Evolutionary conservation across 352 stramenopile species (phyloP).

Genomic region (Phytophthora hybrid): DNA sequence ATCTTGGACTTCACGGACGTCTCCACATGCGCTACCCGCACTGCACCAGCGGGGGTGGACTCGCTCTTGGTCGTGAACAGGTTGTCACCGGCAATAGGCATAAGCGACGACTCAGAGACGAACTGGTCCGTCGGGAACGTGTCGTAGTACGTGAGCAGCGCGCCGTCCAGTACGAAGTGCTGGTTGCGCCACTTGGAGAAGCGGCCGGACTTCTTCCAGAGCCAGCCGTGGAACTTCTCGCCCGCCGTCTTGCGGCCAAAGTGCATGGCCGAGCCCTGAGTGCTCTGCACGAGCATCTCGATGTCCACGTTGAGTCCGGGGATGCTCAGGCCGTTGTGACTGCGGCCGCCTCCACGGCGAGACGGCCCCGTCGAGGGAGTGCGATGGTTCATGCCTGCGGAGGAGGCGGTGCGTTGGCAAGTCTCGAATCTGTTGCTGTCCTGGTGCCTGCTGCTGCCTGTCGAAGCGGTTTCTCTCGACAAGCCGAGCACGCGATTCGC

Average conservation of each 20-base stretch:
- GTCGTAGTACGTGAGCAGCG: slow-evolving; percentile 84
- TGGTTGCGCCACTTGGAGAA: slow-evolving; percentile 89
- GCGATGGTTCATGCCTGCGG: slow-evolving; percentile 45
- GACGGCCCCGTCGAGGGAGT: slow-evolving; percentile 29
- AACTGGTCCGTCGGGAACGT: slow-evolving; percentile 86
- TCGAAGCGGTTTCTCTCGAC: slow-evolving; percentile 28
- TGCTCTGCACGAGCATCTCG: slow-evolving; percentile 86
- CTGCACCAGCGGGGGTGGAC: slow-evolving; percentile 67
- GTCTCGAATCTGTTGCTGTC: slow-evolving; percentile 15
- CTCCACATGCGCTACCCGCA: slow-evolving; percentile 84
- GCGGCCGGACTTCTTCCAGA: slow-evolving; percentile 84
- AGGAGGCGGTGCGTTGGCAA: slow-evolving; percentile 22
- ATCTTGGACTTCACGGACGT: slow-evolving; percentile 79
- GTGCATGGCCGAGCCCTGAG: slow-evolving; percentile 76
- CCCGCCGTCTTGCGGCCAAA: slow-evolving; percentile 65
- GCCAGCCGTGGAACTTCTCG: slow-evolving; percentile 86
- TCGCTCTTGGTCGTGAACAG: slow-evolving; percentile 81
- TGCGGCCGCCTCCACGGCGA: slow-evolving; percentile 19
- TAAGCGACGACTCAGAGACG: slow-evolving; percentile 63
- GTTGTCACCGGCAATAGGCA: slow-evolving; percentile 66
- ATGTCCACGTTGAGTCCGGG: slow-evolving; percentile 78
- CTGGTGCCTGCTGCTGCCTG: slow-evolving; percentile 12
- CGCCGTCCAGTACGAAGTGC: slow-evolving; percentile 85
- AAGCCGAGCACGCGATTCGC: slow-evolving; percentile 14
- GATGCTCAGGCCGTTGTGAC: slow-evolving; percentile 39